These are phyloP conservation scores for Sphagnum fallax DNA, from an alignment of 228 moss, liverwort and hornwort genomes.

Conservation along the genomic window DNA sequence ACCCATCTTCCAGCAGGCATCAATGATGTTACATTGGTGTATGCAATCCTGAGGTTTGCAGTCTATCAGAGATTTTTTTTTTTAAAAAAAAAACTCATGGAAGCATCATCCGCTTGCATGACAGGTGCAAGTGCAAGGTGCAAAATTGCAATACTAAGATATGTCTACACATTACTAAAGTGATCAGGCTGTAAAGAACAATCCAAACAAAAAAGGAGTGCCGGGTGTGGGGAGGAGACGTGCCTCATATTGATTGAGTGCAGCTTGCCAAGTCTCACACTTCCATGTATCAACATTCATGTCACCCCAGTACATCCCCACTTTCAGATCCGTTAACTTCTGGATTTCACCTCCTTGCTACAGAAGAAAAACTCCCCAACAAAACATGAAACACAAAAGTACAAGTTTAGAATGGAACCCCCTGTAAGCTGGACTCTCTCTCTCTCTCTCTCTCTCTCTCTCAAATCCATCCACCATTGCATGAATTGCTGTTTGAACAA, in stretches of 20 bases:
- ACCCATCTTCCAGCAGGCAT: too few species aligned
- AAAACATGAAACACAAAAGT: conserved; percentile 5
- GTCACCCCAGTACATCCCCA: conserved; percentile 65
- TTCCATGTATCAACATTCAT: conserved; percentile 66
- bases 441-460: background rate
- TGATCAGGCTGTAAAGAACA: background rate
- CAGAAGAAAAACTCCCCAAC: conserved; percentile 2
- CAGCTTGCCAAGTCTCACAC: conserved; percentile 54
- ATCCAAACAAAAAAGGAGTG: background rate
- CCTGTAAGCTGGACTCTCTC: background rate
- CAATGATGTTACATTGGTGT: too few species aligned
- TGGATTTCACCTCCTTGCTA: conserved; percentile 80
- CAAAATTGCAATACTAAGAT: background rate
- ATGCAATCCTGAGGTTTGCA: too few species aligned
- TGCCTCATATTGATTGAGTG: conserved; percentile 67
- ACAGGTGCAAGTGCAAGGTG: too few species aligned
- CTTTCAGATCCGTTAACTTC: conserved; percentile 39
- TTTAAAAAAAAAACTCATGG: background rate
- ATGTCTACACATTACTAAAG: background rate
- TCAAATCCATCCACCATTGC: background rate
- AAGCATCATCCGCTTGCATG: background rate
- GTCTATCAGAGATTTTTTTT: background rate
- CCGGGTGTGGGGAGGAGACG: background rate
- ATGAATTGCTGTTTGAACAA: background rate
- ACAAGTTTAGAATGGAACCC: background rate